Conservation (phyloP, 202 grass and related monocot genomes). For the Sporobolus alterniflorus region DNA sequence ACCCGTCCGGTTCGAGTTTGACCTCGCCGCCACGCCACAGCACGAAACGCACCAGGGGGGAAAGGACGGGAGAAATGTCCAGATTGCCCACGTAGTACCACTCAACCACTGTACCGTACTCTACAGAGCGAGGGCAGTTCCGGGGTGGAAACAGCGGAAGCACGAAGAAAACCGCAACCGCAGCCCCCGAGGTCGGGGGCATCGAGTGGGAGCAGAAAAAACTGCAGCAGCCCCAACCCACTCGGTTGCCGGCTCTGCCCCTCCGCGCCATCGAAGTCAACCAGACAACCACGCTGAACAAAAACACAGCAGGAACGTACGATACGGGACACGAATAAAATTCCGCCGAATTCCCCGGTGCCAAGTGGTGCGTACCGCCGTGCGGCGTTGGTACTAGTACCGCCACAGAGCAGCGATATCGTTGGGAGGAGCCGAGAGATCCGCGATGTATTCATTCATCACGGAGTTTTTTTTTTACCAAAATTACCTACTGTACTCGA, state of each 20-base stretch:
- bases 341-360: not conserved
- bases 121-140: not conserved
- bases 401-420: not conserved
- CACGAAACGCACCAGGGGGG: not conserved
- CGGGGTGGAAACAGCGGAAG: not conserved
- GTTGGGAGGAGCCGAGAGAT: constrained; percentile 17
- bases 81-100: not conserved
- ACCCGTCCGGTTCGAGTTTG: constrained; percentile 16
- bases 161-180: not conserved
- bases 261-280: constrained; percentile 21
- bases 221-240: not conserved
- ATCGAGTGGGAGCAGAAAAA: not conserved
- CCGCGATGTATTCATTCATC: constrained; percentile 23
- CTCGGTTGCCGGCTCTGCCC: constrained; percentile 13
- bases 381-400: not conserved
- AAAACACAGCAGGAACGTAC: not conserved
- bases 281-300: not conserved
- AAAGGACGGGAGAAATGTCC: not conserved
- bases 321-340: constrained; percentile 5
- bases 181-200: not conserved
- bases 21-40: not conserved
- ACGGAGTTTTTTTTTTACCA: not conserved
- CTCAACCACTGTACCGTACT: not conserved
- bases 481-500: not conserved
- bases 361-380: not conserved